Base-by-base conservation (phyloP, 2,329 filamentous ascomycete species). In the Aspergillus pseudoviridinutans region DNA sequence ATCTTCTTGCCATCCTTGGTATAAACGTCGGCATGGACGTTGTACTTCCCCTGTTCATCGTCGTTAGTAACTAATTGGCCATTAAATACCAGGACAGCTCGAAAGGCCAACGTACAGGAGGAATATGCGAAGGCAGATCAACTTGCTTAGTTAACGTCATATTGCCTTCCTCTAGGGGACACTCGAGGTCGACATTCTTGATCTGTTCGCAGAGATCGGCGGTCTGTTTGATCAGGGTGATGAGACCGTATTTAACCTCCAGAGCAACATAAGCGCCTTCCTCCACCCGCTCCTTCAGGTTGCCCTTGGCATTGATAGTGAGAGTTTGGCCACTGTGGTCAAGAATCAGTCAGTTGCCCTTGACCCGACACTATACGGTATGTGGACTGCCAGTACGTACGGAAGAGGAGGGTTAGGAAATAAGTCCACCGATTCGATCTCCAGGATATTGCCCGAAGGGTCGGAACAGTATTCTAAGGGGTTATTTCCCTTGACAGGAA, bases 201-300 rank as follows among this genome's bases (percentile, higher is more conserved):
- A 96, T 85, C 74, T 96, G 88, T 59, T 97, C 90, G 80, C 94
- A 99, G 41, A 97, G 84, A 71, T 96, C 89, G 68, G 88, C 87
- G 64, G 82, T 84, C 64, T 89, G 89, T 74, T 84, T 90, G 75
- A 99, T 86, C 63, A 99, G 84, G 55, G 87, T 90, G 75, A 99
- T 97, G 64, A 96, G 82, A 59, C 93, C 93, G 75, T 96, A 97
- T 79, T 96, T 97, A 78, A 99, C 93, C 64, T 87, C 84, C 44
- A 99, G 75, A 50, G 88, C 81, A 61, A 97, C 88, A 67, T 90
- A 91, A 59, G 93, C 91, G 58, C 91, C 93, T 58, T 91, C 74
- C 55, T 86, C 83, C 63, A 99, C 86, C 53, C 82, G 77, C 69
- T 95, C 77, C 65, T 82, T 83, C 62, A 97, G 83, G n/a, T 79